These are phyloP conservation scores for Paraconiothyrium brasiliense DNA, from an alignment of 2,329 filamentous ascomycete species.

Conservation along the genomic window DNA sequence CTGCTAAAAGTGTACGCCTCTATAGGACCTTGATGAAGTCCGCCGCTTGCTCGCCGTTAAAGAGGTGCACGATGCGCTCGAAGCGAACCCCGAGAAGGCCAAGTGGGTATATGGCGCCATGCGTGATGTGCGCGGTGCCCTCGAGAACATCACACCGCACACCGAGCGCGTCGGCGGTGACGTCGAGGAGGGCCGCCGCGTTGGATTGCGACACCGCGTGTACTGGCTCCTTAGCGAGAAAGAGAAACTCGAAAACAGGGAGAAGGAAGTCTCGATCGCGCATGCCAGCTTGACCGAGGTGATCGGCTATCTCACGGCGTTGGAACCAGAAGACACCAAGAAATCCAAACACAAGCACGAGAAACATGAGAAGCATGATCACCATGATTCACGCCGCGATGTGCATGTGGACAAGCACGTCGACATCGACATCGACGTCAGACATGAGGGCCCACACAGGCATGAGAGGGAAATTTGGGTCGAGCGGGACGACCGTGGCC, in stretches of 20 bases:
- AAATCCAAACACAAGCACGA: conserved; percentile 13
- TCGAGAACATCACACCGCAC: conserved; percentile 50
- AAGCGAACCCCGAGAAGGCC: conserved; percentile 47
- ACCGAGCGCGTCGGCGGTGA: conserved; percentile 48
- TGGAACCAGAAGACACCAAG: conserved; percentile 42
- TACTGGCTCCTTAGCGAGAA: conserved; percentile 52
- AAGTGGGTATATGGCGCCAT: conserved; percentile 51
- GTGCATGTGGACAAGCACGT: conserved; percentile 26
- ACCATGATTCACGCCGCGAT: conserved; percentile 32
- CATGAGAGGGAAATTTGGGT: conserved; percentile 21
- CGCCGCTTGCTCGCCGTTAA: conserved; percentile 48
- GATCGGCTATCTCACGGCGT: conserved; percentile 44
- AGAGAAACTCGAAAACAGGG: conserved; percentile 50
- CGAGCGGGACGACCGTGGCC: conserved; percentile 38
- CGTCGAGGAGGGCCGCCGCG: conserved; percentile 44
- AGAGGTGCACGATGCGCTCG: conserved; percentile 50
- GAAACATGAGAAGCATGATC: conserved; percentile 34
- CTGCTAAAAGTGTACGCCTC: background rate
- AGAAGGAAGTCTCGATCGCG: conserved; percentile 47
- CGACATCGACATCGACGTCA: conserved; percentile 45
- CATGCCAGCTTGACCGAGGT: conserved; percentile 49
- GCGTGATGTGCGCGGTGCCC: conserved; percentile 47
- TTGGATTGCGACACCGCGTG: conserved; percentile 48
- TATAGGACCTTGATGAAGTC: conserved; percentile 48
- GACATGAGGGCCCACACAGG: conserved; percentile 36